A percentile compares a stretch with the other conserved stretches of the same genome.
Conservation (phyloP, 106 monocot species). For the Narthecium ossifragum region DNA sequence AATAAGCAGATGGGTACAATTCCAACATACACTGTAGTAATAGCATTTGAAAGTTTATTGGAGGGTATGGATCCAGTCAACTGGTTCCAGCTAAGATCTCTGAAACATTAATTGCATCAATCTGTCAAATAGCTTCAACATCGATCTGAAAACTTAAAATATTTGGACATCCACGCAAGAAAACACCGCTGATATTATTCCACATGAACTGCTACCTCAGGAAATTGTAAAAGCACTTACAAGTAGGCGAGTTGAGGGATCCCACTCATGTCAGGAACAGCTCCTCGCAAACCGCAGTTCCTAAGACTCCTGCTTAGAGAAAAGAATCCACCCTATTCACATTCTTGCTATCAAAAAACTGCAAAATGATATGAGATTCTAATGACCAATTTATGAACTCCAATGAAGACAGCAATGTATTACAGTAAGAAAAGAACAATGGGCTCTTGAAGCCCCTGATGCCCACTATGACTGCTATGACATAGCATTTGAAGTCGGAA, state of each 20-base stretch:
- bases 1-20: background rate
- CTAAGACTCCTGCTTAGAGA: slow-evolving; percentile 61
- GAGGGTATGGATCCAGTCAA: slow-evolving; percentile 61
- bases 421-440: too few species aligned
- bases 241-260: slow-evolving; percentile 65
- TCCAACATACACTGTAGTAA: slow-evolving; percentile 65
- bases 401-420: too few species aligned
- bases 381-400: too few species aligned
- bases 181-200: background rate
- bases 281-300: slow-evolving; percentile 69
- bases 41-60: slow-evolving; percentile 56
- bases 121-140: slow-evolving; percentile 5
- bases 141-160: background rate
- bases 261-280: slow-evolving; percentile 60
- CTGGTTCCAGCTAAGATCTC: slow-evolving; percentile 80
- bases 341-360: too few species aligned
- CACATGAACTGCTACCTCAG: background rate
- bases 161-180: background rate
- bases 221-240: slow-evolving; percentile 26
- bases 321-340: background rate
- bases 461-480: too few species aligned
- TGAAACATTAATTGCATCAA: slow-evolving; percentile 24
- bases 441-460: too few species aligned
- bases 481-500: too few species aligned
- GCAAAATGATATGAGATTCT: too few species aligned